Percentiles rank a stretch among this genome's conserved stretches.
phyloP scores from a whole-genome alignment of 805 yeast species.

The Wickerhamiella australiensis region DNA sequence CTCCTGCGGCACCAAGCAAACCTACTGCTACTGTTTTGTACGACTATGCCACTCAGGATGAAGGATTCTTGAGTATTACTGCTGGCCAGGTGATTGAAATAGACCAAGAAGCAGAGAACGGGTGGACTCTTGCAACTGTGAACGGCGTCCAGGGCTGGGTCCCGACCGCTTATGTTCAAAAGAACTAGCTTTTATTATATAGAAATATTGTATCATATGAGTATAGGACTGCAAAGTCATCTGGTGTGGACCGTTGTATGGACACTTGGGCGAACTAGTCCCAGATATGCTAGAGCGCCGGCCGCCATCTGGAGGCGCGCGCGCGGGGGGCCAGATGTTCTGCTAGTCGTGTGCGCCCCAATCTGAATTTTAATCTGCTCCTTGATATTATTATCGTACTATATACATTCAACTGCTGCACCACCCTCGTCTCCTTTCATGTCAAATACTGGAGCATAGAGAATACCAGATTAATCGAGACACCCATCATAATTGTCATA shows the following conservation, averaged over 20 bases:
- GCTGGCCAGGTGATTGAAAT: slow-evolving; percentile 69
- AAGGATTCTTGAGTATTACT: slow-evolving; percentile 65
- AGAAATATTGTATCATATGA: too few relatives aligned
- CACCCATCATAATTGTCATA: slow-evolving; percentile 1
- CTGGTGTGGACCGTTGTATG: too few relatives aligned
- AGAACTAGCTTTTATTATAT: slow-evolving; percentile 14
- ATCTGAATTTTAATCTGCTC: not conserved
- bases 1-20: slow-evolving; percentile 44
- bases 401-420: not conserved
- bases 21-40: slow-evolving; percentile 79
- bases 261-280: too few relatives aligned
- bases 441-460: slow-evolving; percentile 2
- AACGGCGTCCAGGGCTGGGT: slow-evolving; percentile 81
- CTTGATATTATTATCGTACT: not conserved
- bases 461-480: slow-evolving; percentile 4
- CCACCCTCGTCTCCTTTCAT: not conserved
- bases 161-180: slow-evolving; percentile 77
- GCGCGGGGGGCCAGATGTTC: too few relatives aligned
- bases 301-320: too few relatives aligned
- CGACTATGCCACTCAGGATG: slow-evolving; percentile 80
- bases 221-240: too few relatives aligned
- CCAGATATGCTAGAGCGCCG: too few relatives aligned
- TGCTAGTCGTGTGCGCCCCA: too few relatives aligned
- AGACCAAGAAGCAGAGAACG: slow-evolving; percentile 61
- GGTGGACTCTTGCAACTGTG: slow-evolving; percentile 74